These are phyloP conservation scores for Phytopythium chamaehyphon DNA, from an alignment of 352 stramenopile genomes.

Conservation along the genomic window DNA sequence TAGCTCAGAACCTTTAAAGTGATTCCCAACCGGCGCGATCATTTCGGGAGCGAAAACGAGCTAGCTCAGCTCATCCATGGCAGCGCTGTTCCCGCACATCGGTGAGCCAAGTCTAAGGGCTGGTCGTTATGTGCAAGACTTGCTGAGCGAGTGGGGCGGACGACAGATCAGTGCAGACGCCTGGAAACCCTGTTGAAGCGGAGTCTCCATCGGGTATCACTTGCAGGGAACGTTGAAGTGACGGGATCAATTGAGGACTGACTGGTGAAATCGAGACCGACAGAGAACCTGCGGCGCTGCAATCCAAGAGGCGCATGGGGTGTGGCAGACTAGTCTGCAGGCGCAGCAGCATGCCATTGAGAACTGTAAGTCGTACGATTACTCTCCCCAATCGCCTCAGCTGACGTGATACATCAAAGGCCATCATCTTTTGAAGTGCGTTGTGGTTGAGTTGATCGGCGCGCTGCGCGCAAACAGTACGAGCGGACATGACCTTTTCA, in stretches of 20 bases:
- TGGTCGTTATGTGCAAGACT: neutral
- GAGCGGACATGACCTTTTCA: too few relatives aligned
- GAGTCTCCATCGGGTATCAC: too few relatives aligned
- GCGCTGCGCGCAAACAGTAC: too few relatives aligned
- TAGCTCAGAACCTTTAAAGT: neutral
- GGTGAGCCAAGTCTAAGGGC: too few relatives aligned
- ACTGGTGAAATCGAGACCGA: too few relatives aligned
- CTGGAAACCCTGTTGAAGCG: constrained; percentile 1
- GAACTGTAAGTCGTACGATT: neutral
- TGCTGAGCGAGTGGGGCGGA: neutral
- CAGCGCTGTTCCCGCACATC: constrained; percentile 27
- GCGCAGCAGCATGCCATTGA: neutral
- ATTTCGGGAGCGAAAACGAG: too few relatives aligned
- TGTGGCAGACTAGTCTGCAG: neutral
- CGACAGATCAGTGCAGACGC: constrained; percentile 4
- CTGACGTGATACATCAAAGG: too few relatives aligned
- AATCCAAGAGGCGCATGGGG: neutral
- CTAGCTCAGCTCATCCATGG: too few relatives aligned
- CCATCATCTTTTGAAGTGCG: too few relatives aligned
- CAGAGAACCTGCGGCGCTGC: neutral
- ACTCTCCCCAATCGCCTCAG: too few relatives aligned
- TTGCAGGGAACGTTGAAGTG: too few relatives aligned
- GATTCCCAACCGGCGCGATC: neutral
- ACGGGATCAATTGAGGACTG: neutral
- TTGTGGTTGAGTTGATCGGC: too few relatives aligned